These are phyloP conservation scores for Chlamydomonas reinhardtii DNA, from an alignment of 163 green algal species.

Conservation along the genomic window DNA sequence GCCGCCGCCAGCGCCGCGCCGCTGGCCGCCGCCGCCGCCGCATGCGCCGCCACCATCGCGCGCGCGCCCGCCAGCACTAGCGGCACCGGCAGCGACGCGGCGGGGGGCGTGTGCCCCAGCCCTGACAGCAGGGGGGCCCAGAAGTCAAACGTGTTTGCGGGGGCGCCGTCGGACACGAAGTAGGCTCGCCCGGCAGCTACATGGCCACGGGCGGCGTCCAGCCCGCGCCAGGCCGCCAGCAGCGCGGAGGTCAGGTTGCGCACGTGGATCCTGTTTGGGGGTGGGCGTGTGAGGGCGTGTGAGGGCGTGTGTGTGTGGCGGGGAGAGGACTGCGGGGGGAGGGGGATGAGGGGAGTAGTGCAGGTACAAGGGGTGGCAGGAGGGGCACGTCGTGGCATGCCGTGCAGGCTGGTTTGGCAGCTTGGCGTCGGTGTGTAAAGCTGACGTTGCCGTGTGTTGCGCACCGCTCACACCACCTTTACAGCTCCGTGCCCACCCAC, in stretches of 20 bases:
- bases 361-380: no score
- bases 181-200: constrained; percentile 15
- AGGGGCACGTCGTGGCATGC: no score
- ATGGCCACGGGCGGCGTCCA: background rate
- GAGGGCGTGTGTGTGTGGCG: no score
- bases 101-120: constrained; percentile 21
- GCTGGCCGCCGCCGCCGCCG: background rate
- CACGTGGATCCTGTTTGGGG: constrained; percentile 18
- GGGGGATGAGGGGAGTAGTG: no score
- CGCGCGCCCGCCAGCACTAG: background rate
- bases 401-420: no score
- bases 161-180: constrained; percentile 37
- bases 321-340: no score
- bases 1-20: background rate
- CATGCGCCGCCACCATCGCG: background rate
- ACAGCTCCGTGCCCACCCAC: no score
- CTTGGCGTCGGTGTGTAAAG: no score
- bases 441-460: no score
- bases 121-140: constrained; percentile 15
- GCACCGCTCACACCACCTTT: no score
- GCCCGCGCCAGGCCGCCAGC: background rate
- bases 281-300: no score
- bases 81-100: background rate
- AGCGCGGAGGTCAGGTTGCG: constrained; percentile 19
- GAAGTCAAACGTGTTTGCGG: constrained; percentile 35